These are phyloP conservation scores for Penicillium alfredii DNA, from an alignment of 495 filamentous ascomycete genomes.

Conservation along the genomic window DNA sequence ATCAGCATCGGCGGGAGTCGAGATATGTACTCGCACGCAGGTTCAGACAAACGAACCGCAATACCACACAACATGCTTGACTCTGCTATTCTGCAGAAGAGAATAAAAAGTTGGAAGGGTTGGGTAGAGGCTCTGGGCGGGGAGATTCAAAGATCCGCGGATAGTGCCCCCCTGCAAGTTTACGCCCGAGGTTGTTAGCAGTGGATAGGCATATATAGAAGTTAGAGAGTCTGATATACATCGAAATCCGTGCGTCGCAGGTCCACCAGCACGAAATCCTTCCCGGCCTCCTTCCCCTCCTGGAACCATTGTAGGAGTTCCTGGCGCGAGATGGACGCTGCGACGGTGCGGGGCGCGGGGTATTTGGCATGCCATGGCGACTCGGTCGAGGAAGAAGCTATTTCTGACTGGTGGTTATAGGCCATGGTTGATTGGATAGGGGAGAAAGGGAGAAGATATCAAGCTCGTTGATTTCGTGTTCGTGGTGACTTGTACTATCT, in stretches of 20 bases:
- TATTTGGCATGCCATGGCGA: constrained; percentile 43
- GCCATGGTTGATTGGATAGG: neutral
- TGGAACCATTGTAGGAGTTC: constrained; percentile 36
- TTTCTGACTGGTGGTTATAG: neutral
- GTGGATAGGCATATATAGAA: no score
- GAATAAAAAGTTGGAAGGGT: constrained; percentile 52
- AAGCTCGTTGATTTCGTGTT: neutral
- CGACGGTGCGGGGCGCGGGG: constrained; percentile 28
- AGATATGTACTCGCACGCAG: no score
- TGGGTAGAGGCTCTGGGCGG: constrained; percentile 59
- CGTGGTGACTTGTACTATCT: neutral
- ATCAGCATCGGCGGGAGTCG: no score
- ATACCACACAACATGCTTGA: constrained; percentile 57
- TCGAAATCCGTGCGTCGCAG: constrained; percentile 57
- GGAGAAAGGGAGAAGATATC: no score
- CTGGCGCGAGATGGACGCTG: constrained; percentile 30
- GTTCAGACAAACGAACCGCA: constrained; percentile 49
- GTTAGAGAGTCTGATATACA: constrained; percentile 37
- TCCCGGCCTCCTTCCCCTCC: constrained; percentile 32
- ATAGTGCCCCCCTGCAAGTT: constrained; percentile 66
- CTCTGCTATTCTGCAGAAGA: constrained; percentile 43
- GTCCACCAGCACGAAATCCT: constrained; percentile 58
- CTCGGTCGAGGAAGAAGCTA: constrained; percentile 6
- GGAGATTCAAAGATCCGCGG: constrained; percentile 61
- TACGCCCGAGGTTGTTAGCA: no score